phyloP scores from a whole-genome alignment of 2,329 filamentous ascomycete species.

The Chaetomiaceae sp. region DNA sequence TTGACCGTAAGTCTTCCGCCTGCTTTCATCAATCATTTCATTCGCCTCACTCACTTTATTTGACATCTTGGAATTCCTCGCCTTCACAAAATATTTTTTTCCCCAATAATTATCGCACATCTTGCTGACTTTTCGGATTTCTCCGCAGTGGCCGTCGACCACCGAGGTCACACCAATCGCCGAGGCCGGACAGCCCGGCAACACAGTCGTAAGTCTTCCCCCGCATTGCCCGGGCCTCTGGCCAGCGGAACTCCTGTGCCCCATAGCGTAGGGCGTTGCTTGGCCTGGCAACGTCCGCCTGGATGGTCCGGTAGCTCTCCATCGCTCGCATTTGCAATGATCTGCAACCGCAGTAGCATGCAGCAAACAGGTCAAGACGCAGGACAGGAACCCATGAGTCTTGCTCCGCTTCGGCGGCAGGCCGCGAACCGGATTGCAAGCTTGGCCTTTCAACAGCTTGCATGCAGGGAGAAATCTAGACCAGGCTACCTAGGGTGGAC shows the following conservation, averaged over 20 bases:
- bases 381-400: background rate
- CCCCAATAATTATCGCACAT: too few relatives aligned
- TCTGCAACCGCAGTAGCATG: background rate
- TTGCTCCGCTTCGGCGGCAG: background rate
- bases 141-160: too few relatives aligned
- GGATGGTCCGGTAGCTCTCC: background rate
- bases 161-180: background rate
- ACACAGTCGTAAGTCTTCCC: background rate
- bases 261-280: background rate
- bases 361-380: background rate
- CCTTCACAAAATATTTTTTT: too few relatives aligned
- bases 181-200: background rate
- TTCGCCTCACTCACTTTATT: too few relatives aligned
- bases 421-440: constrained; percentile 6
- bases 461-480: constrained; percentile 10
- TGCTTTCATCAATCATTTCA: too few relatives aligned
- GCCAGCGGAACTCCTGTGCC: background rate
- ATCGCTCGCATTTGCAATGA: background rate
- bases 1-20: too few relatives aligned
- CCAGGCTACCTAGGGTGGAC: constrained; percentile 6
- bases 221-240: background rate
- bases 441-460: constrained; percentile 7
- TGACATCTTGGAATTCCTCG: too few relatives aligned
- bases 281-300: background rate
- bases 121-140: too few relatives aligned